These are phyloP conservation scores for Pleomassaria siparia DNA, from an alignment of 2,329 filamentous ascomycete genomes.

Conservation along the genomic window DNA sequence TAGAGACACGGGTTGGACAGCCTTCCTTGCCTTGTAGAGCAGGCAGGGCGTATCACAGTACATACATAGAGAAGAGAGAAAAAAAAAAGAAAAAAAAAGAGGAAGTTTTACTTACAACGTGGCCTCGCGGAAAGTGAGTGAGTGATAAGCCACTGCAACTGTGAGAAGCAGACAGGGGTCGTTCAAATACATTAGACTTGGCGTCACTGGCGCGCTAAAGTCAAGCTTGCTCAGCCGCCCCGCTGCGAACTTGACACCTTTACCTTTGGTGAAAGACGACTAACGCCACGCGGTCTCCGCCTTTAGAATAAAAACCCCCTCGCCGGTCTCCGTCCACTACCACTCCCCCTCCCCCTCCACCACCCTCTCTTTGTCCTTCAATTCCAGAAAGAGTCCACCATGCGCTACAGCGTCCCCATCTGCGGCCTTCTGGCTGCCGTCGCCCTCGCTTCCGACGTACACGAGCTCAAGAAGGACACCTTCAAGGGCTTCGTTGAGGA, in stretches of 20 bases:
- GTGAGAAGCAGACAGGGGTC: slow-evolving; percentile 9
- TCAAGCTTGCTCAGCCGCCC: slow-evolving; percentile 4
- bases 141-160: too few species aligned
- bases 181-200: slow-evolving; percentile 4
- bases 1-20: not conserved
- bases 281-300: not conserved
- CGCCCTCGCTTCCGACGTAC: slow-evolving; percentile 74
- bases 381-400: slow-evolving; percentile 18
- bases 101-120: slow-evolving; percentile 20
- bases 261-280: not conserved
- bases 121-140: slow-evolving; percentile 26
- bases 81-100: not conserved
- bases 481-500: slow-evolving; percentile 84
- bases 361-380: slow-evolving; percentile 1
- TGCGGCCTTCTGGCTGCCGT: slow-evolving; percentile 57
- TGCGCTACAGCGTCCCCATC: slow-evolving; percentile 39
- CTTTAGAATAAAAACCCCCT: slow-evolving; percentile 13
- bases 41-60: too few species aligned
- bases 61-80: too few species aligned
- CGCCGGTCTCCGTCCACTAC: slow-evolving; percentile 19
- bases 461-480: slow-evolving; percentile 79
- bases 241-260: slow-evolving; percentile 9
- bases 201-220: not conserved
- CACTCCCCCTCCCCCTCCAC: slow-evolving; percentile 12
- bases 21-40: not conserved